Percentiles rank a stretch among this genome's conserved stretches.
These are phyloP conservation scores for Calonectria naviculata DNA, from an alignment of 2,329 filamentous ascomycete species.

Conservation along the genomic window DNA sequence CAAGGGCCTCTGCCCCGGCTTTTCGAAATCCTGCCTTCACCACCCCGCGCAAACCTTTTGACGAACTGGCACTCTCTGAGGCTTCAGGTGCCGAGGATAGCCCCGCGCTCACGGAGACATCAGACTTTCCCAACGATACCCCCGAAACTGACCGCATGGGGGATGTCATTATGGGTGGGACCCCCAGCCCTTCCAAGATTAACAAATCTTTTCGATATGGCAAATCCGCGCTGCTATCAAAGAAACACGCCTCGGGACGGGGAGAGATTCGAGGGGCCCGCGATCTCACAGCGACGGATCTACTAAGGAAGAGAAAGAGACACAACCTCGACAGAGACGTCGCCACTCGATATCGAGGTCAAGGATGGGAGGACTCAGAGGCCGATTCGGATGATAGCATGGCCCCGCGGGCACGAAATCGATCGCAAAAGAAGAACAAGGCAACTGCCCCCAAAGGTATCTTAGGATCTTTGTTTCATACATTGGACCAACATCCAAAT, in stretches of 20 bases:
- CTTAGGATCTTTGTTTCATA: conserved; percentile 59
- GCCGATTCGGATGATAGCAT: conserved; percentile 58
- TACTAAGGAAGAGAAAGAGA: conserved; percentile 66
- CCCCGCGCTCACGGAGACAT: conserved; percentile 67
- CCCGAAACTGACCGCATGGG: conserved; percentile 61
- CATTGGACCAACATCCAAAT: conserved; percentile 67
- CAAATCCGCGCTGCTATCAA: conserved; percentile 51
- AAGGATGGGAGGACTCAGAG: conserved; percentile 58
- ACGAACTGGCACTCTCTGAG: conserved; percentile 65
- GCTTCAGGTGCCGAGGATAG: conserved; percentile 69
- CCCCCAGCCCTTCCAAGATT: conserved; percentile 59
- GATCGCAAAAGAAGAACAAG: conserved; percentile 38
- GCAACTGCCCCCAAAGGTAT: conserved; percentile 36
- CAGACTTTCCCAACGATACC: conserved; percentile 63
- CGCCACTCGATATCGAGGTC: conserved; percentile 57
- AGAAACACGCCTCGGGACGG: conserved; percentile 63
- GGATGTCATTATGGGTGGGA: conserved; percentile 54
- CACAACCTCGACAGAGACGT: conserved; percentile 64
- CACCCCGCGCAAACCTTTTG: conserved; percentile 69
- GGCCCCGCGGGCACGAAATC: conserved; percentile 32
- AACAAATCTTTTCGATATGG: conserved; percentile 59
- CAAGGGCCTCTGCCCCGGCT: conserved; percentile 57
- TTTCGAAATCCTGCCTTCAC: conserved; percentile 75
- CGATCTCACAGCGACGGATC: conserved; percentile 52
- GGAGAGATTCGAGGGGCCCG: conserved; percentile 70